These are phyloP conservation scores for Withania somnifera DNA, from an alignment of 305 asterid genomes.

Conservation along the genomic window DNA sequence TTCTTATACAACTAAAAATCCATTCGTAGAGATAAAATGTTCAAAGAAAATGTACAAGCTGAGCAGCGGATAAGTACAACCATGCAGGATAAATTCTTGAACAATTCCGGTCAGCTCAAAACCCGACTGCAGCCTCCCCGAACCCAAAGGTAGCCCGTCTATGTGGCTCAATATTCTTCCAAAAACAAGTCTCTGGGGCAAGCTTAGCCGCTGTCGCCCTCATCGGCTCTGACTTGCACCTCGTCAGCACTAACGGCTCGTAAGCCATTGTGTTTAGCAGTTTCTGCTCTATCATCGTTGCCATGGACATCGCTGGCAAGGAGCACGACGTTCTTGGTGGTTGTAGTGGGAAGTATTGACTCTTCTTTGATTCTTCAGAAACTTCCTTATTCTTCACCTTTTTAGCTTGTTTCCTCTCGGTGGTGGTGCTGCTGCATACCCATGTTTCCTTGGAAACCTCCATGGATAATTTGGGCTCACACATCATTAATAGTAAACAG, in stretches of 20 bases:
- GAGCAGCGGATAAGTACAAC: background rate
- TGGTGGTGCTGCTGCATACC: slow-evolving; percentile 74
- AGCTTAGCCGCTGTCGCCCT: slow-evolving; percentile 62
- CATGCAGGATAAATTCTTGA: background rate
- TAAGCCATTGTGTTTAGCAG: slow-evolving; percentile 53
- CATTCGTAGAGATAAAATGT: too few species aligned
- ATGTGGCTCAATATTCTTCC: slow-evolving; percentile 80
- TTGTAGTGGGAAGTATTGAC: slow-evolving; percentile 1
- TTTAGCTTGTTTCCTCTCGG: slow-evolving; percentile 18
- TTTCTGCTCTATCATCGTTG: slow-evolving; percentile 63
- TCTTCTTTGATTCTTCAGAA: slow-evolving; percentile 8
- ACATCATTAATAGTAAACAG: slow-evolving; percentile 89
- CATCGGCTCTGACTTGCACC: slow-evolving; percentile 98
- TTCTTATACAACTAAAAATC: too few species aligned
- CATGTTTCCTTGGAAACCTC: slow-evolving; percentile 94
- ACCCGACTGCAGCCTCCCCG: slow-evolving; percentile 71
- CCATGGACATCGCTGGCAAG: slow-evolving; percentile 58
- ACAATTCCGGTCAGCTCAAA: slow-evolving; percentile 22
- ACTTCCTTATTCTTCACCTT: slow-evolving; percentile 1
- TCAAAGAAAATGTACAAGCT: background rate
- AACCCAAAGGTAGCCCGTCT: slow-evolving; percentile 36
- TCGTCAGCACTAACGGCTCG: slow-evolving; percentile 75
- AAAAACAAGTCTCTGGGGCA: slow-evolving; percentile 56
- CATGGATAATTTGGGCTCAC: slow-evolving; percentile 93
- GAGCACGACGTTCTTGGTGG: slow-evolving; percentile 68